phyloP scores from a whole-genome alignment of 2,329 filamentous ascomycete genomes.

The Colletotrichum ledebouriae region DNA sequence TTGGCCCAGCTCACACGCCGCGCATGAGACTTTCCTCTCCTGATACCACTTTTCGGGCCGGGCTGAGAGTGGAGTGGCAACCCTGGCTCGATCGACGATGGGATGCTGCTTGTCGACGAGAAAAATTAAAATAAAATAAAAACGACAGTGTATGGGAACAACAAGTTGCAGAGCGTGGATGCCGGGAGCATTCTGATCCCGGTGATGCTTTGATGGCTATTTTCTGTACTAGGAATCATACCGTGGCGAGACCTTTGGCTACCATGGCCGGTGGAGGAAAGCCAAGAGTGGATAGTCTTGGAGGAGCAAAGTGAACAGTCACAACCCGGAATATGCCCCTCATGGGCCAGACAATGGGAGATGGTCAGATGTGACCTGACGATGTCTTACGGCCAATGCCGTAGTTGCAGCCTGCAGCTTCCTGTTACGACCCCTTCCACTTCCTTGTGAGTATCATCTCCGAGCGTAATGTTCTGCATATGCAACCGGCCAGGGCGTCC shows the following conservation, averaged over 20 bases:
- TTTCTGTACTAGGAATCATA: background rate
- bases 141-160: background rate
- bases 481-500: constrained; percentile 12
- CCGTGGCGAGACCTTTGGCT: constrained; percentile 23
- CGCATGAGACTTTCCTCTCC: constrained; percentile 24
- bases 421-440: constrained; percentile 15
- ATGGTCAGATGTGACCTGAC: constrained; percentile 39
- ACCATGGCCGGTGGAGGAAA: constrained; percentile 13
- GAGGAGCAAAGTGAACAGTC: constrained; percentile 10
- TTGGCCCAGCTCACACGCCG: constrained; percentile 14
- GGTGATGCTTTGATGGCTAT: background rate
- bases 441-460: constrained; percentile 35
- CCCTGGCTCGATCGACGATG: constrained; percentile 36
- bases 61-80: constrained; percentile 15
- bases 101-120: background rate
- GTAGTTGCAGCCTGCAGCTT: constrained; percentile 2
- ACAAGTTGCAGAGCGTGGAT: constrained; percentile 4
- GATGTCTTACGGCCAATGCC: constrained; percentile 26
- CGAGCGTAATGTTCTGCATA: constrained; percentile 23
- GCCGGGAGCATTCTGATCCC: constrained; percentile 20
- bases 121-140: too few species aligned
- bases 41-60: constrained; percentile 9
- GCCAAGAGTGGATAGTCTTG: constrained; percentile 13
- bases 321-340: constrained; percentile 25
- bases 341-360: constrained; percentile 2